These are phyloP conservation scores for Vitis amurensis DNA, from an alignment of 164 flowering plant species.

Conservation along the genomic window DNA sequence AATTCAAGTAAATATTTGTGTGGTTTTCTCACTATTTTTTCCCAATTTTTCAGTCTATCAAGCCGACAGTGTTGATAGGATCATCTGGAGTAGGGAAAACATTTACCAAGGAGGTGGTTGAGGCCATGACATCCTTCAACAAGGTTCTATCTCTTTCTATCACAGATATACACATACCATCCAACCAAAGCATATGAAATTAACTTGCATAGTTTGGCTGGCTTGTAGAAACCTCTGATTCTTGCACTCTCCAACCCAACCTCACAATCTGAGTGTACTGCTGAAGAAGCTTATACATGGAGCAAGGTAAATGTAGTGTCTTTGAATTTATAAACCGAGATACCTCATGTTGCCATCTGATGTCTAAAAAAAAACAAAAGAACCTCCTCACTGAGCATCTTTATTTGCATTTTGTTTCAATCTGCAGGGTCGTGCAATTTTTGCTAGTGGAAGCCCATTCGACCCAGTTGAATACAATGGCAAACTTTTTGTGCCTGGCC, in stretches of 20 bases:
- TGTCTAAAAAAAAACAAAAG: neutral
- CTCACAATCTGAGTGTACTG: slow-evolving; percentile 80
- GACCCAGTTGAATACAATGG: slow-evolving; percentile 56
- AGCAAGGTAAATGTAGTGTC: slow-evolving; percentile 36
- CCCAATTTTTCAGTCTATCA: slow-evolving; percentile 44
- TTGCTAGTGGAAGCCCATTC: slow-evolving; percentile 72
- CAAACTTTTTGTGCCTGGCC: slow-evolving; percentile 54
- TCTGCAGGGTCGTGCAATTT: slow-evolving; percentile 61
- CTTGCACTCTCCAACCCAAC: slow-evolving; percentile 76
- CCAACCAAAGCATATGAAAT: neutral
- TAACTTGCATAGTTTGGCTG: slow-evolving; percentile 1
- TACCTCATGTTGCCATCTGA: neutral
- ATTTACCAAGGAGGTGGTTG: slow-evolving; percentile 52
- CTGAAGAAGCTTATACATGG: slow-evolving; percentile 78
- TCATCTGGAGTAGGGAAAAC: slow-evolving; percentile 68
- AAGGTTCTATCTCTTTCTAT: slow-evolving; percentile 37
- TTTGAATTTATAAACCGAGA: neutral
- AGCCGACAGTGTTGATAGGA: slow-evolving; percentile 69
- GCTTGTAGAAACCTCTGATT: slow-evolving; percentile 66
- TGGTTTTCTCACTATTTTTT: neutral
- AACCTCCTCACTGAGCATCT: neutral
- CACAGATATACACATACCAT: neutral
- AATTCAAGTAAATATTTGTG: neutral
- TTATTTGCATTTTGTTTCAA: neutral
- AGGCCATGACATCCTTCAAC: slow-evolving; percentile 60